Evolutionary conservation across 2,329 filamentous ascomycete genomes (phyloP), one percentile per base, ranked within the genome.

Genomic region (Sporothrix euskadiensis): DNA sequence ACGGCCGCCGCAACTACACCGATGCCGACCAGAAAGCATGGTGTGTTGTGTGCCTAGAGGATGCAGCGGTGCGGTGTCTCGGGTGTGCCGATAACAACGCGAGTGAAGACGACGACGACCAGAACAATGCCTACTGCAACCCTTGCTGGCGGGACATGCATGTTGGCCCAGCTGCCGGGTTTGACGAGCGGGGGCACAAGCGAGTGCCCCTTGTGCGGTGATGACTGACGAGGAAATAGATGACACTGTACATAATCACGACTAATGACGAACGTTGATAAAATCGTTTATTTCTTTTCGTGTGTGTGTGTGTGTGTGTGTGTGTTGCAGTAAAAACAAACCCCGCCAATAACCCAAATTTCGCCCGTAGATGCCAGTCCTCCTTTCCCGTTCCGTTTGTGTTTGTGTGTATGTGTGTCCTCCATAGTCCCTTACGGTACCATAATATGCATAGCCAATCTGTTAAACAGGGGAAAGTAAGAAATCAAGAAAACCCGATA

Each of bases 81-180:
- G 92, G 91, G 3, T 97, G 94, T 78, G 89, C 89, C 49, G 81
- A 82, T 39, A 89, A 94, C 76, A 7, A 16, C n/a, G 30, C 14
- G 10, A 49, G 56, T n/a, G 61, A 26, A 19, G 52, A 22, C 10
- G 49, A 47, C 1, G 32, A 41, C 10, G 22, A 35, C 52, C 49
- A 71, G n/a, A 72, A 72, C 71, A 75, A 73, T 35, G 83, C 93
- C 56, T 97, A 95, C 79, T 97, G 94, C 80, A 84, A 86, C 30
- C 84, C 87, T 19, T 97, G 94, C 83, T 97, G 93, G 93, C 87
- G 86, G 74, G 93, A 95, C 78, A 93, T 94, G 80, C 94, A 97
- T 78, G 83, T 88, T 47, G 90, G 92, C 0, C 89, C 90, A 0
- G 84, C 85, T 61, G 92, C 91, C 0, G 89, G 89, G 0, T 90